These are phyloP conservation scores for Coniochaeta sp. DNA, from an alignment of 2,329 filamentous ascomycete species.

Conservation along the genomic window DNA sequence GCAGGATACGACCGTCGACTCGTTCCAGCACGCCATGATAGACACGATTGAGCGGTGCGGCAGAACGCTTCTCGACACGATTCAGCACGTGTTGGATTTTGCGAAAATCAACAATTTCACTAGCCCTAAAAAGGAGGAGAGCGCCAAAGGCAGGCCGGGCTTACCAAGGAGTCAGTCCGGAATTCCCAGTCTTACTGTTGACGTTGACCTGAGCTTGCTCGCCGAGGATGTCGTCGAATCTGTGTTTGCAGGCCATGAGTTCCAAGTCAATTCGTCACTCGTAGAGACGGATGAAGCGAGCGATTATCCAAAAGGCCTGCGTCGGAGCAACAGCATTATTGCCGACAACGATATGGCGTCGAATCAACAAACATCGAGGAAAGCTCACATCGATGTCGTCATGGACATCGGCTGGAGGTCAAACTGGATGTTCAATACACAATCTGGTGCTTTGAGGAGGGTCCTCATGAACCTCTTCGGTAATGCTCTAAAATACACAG, in stretches of 20 bases:
- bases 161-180: neutral
- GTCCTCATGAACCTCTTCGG: conserved; percentile 50
- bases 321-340: neutral
- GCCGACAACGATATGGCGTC: neutral
- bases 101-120: neutral
- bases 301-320: neutral
- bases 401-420: conserved; percentile 34
- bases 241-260: conserved; percentile 26
- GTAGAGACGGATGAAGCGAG: neutral
- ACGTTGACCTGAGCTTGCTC: conserved; percentile 18
- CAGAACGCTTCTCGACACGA: conserved; percentile 39
- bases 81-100: conserved; percentile 27
- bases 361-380: neutral
- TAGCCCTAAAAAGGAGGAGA: conserved; percentile 1
- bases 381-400: conserved; percentile 23
- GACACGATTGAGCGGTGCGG: conserved; percentile 41
- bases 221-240: conserved; percentile 26
- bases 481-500: conserved; percentile 46
- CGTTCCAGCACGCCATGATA: conserved; percentile 24
- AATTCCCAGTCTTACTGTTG: neutral
- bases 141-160: neutral
- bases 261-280: conserved; percentile 9
- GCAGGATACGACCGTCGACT: conserved; percentile 30
- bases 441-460: conserved; percentile 37
- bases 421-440: conserved; percentile 40